Conservation (phyloP, 495 filamentous ascomycete genomes). For the Penicillium longicatenatum region DNA sequence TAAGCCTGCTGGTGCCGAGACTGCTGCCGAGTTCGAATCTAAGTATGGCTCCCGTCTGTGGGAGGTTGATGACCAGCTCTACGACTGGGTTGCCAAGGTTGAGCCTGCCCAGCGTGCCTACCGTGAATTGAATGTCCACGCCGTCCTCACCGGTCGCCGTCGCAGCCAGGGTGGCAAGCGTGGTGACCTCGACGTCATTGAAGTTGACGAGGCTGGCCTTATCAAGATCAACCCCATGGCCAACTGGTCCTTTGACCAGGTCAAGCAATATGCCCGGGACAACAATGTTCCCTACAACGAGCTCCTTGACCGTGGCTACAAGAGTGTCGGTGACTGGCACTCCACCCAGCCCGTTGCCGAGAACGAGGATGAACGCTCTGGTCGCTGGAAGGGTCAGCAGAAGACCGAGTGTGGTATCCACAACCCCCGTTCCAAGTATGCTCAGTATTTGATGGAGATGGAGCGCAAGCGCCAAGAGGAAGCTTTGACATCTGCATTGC, state of each 20-base stretch:
- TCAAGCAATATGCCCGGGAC: constrained; percentile 80
- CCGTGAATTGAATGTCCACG: constrained; percentile 81
- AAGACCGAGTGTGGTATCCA: constrained; percentile 99
- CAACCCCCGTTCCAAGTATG: constrained; percentile 91
- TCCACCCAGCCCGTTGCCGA: constrained; percentile 87
- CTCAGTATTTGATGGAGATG: constrained; percentile 74
- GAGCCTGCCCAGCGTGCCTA: constrained; percentile 95
- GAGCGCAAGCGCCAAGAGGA: constrained; percentile 74
- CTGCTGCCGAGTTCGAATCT: constrained; percentile 71
- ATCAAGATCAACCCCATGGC: constrained; percentile 99
- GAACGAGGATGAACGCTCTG: constrained; percentile 94
- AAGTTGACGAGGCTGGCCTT: constrained; percentile 87
- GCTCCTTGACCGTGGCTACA: constrained; percentile 88
- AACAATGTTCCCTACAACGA: constrained; percentile 93
- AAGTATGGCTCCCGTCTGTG: constrained; percentile 83
- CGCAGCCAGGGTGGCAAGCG: constrained; percentile 93
- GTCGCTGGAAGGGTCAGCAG: constrained; percentile 89
- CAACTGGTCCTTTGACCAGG: constrained; percentile 91
- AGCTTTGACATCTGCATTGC: constrained; percentile 47
- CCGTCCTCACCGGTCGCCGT: constrained; percentile 91
- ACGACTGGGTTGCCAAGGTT: constrained; percentile 97
- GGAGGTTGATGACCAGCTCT: constrained; percentile 82
- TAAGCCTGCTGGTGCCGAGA: constrained; percentile 75
- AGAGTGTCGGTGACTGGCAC: constrained; percentile 97
- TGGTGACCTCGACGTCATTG: constrained; percentile 83